Evolutionary conservation across 176 grass and related monocot species (phyloP).

Genomic region (Aegilops sharonensis): DNA sequence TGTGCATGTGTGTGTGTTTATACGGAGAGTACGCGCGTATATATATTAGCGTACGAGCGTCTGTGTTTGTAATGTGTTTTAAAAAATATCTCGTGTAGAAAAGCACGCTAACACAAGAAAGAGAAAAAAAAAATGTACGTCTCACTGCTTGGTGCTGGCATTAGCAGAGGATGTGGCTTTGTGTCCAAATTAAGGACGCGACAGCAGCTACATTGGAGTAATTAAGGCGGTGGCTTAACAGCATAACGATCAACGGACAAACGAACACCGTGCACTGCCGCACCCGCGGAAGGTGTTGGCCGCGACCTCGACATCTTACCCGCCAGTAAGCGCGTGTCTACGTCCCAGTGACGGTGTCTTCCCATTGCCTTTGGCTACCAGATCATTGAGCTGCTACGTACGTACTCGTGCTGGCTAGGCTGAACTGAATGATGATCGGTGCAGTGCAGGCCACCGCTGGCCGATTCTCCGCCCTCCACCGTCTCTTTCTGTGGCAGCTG

Average conservation of each 20-base stretch:
- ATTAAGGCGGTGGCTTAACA: background rate
- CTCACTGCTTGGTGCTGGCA: no score
- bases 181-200: background rate
- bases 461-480: background rate
- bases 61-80: no score
- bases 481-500: background rate
- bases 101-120: no score
- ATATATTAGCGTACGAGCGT: no score
- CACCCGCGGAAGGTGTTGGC: background rate
- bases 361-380: background rate
- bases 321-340: background rate
- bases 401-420: background rate
- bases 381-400: background rate
- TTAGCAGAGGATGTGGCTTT: no score
- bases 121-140: no score
- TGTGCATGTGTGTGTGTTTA: no score
- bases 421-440: background rate
- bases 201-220: background rate
- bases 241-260: background rate
- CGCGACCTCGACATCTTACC: constrained; percentile 3
- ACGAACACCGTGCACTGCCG: background rate
- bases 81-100: no score
- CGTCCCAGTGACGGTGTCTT: no score
- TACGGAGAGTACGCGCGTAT: no score
- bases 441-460: background rate